phyloP scores from a whole-genome alignment of 2,329 filamentous ascomycete species.

The Allantophomopsis cytisporea region DNA sequence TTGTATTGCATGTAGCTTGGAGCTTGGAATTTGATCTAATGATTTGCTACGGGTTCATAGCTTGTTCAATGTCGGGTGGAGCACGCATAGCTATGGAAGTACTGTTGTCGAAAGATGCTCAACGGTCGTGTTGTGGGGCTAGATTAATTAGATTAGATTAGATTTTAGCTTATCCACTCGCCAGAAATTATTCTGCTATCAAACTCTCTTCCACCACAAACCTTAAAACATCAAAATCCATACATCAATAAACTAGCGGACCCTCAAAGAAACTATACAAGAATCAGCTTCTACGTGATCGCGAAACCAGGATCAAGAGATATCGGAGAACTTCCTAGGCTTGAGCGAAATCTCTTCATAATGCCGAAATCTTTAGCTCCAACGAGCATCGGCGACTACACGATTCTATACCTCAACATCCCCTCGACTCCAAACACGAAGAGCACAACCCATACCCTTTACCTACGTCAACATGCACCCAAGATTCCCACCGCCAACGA shows the following conservation, averaged over 20 bases:
- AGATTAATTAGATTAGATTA: constrained; percentile 12
- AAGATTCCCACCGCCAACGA: constrained; percentile 63
- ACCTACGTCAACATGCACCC: constrained; percentile 72
- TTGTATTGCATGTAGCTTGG: no score
- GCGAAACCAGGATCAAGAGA: no score
- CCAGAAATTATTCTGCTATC: no score
- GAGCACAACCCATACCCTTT: constrained; percentile 59
- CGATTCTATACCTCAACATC: constrained; percentile 15
- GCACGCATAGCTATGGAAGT: neutral
- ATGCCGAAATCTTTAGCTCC: constrained; percentile 2
- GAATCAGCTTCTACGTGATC: no score
- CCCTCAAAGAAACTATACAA: no score
- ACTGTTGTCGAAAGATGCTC: no score
- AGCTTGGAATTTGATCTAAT: neutral
- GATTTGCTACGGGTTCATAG: neutral
- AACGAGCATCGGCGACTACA: constrained; percentile 12
- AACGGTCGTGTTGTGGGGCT: constrained; percentile 2
- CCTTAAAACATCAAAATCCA: neutral
- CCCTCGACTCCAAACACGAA: no score
- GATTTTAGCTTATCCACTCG: constrained; percentile 7
- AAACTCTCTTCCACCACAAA: constrained; percentile 1
- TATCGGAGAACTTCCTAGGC: no score
- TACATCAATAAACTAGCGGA: no score
- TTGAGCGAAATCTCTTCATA: no score
- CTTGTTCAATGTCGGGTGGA: neutral